Evolutionary conservation across 176 grass and related monocot species (phyloP), one percentile per base, ranked within the genome.

Genomic region (Aegilops umbellulata): DNA sequence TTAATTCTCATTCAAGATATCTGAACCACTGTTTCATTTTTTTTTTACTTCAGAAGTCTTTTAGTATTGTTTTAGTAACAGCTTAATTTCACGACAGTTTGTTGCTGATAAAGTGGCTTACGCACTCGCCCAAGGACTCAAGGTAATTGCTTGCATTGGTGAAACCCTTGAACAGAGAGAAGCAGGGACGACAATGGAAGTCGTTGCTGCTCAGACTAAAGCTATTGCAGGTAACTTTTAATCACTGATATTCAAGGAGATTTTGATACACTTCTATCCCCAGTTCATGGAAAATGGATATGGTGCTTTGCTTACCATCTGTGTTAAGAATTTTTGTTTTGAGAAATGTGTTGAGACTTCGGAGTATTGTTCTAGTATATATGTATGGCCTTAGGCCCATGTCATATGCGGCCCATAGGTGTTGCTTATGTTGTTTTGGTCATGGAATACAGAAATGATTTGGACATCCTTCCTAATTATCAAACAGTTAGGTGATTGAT

Each of bases 91-190:
- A 83, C 84, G 82, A 58, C 87, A 97, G 95, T 93, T 95, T 26
- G 89, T 97, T 67, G 88, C 88, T 47, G 92, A 93, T 76, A 97
- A 97, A 88, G 92, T 97, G 74, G 95, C 67, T 27, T 97, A 97
- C 46, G 85, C 95, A 87, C 92, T 97, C 29, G 88, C 87, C 30
- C 86, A 94, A 94, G 87, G 92, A 78, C 36, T 97, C 69, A 97
- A 91, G 79, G 95, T 97, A 69, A 97, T 97, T 90, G 95, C 89
- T 81, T 97, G 95, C 90, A 92, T 95, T 68, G 92, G 95, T 82
- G 95, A 97, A 85, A 97, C 92, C 17, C 84, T 97, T 86, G 86
- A 97, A 65, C 92, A 94, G 77, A 89, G 90, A 34, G 95, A 97
- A 86, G 82, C 92, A 72, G 95, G 89, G 78, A 86, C 87, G 13